Evolutionary conservation across 495 filamentous ascomycete genomes (phyloP).

Genomic region (Penicillium atrosanguineum): DNA sequence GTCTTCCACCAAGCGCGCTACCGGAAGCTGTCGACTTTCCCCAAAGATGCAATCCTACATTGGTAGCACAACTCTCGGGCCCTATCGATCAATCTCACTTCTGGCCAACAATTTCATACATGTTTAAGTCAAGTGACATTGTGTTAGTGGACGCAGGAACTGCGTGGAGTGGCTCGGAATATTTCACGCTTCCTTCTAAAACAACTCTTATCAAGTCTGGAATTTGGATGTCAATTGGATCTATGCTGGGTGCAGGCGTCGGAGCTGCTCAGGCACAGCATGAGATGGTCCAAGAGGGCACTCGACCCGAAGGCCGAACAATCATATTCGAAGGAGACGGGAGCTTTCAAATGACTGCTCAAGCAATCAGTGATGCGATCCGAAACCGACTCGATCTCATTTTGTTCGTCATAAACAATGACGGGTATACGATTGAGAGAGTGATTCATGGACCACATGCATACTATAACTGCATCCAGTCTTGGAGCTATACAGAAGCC

Average conservation of each 20-base stretch:
- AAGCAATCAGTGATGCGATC: constrained; percentile 2
- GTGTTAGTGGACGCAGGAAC: constrained; percentile 1
- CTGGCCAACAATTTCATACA: neutral
- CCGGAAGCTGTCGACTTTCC: no score
- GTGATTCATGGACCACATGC: constrained; percentile 46
- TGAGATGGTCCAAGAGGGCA: no score
- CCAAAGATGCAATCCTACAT: no score
- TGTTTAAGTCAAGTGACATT: neutral
- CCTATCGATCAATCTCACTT: constrained; percentile 1
- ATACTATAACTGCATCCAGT: constrained; percentile 48
- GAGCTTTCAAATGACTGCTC: neutral
- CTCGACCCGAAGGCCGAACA: neutral
- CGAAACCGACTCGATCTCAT: neutral
- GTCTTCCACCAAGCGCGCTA: no score
- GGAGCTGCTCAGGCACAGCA: neutral
- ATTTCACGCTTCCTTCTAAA: neutral
- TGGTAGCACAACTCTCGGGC: no score
- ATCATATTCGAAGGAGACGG: constrained; percentile 5
- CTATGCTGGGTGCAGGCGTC: neutral
- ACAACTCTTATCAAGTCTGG: neutral
- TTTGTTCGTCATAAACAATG: constrained; percentile 48
- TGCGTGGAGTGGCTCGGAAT: neutral
- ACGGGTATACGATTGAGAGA: constrained; percentile 53
- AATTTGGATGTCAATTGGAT: neutral
- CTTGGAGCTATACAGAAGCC: neutral